Evolutionary conservation across 495 filamentous ascomycete species (phyloP).

Genomic region (Trichoderma orchidacearum): DNA sequence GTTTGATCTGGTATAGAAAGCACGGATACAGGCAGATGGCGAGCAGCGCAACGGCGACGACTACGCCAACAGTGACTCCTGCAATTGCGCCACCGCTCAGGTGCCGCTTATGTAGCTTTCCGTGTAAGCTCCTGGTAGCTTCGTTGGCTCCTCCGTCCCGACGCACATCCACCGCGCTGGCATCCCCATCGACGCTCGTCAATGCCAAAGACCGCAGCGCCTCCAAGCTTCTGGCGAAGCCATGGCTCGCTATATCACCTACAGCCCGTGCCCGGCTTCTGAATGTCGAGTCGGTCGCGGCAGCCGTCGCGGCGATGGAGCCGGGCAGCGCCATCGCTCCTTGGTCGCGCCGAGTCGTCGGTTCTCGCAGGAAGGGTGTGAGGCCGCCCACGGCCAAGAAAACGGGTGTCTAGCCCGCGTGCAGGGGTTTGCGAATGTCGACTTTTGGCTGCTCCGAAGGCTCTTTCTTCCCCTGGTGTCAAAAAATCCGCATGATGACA

Average conservation of each 20-base stretch:
- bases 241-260: not conserved
- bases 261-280: not conserved
- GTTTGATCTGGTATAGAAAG: conserved; percentile 8
- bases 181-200: not conserved
- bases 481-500: not conserved
- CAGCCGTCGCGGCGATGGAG: not conserved
- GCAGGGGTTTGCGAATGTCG: not conserved
- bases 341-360: not conserved
- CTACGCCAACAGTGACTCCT: conserved; percentile 20
- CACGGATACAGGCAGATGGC: conserved; percentile 18
- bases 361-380: not conserved
- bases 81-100: conserved; percentile 15
- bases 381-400: not conserved
- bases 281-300: not conserved
- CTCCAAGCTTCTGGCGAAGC: not conserved
- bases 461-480: not conserved
- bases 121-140: not conserved
- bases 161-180: not conserved
- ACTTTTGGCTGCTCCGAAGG: not conserved
- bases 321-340: not conserved
- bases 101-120: not conserved
- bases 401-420: not conserved
- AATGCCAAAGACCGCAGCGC: not conserved
- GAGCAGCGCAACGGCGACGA: conserved; percentile 17
- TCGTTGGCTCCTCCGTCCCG: not conserved